Evolutionary conservation across 106 monocot species (phyloP).

Genomic region (Vanilla planifolia): DNA sequence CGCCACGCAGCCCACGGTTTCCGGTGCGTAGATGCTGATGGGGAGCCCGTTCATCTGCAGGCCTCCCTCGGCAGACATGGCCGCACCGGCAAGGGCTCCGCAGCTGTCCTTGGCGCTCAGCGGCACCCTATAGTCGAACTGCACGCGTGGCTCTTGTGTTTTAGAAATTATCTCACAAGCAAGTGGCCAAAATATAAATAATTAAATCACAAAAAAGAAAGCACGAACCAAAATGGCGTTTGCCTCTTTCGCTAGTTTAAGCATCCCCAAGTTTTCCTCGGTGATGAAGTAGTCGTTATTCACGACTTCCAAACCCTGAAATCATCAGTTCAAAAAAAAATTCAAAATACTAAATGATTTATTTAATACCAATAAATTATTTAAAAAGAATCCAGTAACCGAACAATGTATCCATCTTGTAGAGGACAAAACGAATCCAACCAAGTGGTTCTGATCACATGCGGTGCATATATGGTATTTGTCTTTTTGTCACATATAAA

Average conservation of each 20-base stretch:
- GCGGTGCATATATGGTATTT: no score
- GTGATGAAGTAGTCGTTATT: slow-evolving; percentile 90
- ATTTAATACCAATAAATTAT: no score
- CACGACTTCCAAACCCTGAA: slow-evolving; percentile 80
- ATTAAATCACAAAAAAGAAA: no score
- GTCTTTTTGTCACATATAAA: no score
- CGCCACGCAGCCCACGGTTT: slow-evolving; percentile 93
- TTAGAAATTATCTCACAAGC: no score
- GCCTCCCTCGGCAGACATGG: background rate
- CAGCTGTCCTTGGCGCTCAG: slow-evolving; percentile 31
- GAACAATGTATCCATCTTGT: no score
- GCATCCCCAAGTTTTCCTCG: slow-evolving; percentile 86
- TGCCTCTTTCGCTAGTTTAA: slow-evolving; percentile 87
- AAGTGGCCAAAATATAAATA: background rate
- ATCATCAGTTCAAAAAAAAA: no score
- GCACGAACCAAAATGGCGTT: slow-evolving; percentile 74
- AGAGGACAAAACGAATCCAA: no score
- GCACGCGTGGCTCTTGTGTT: no score
- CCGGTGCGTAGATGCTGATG: slow-evolving; percentile 79
- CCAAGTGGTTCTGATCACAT: no score
- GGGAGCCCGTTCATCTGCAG: slow-evolving; percentile 86
- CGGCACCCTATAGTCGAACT: slow-evolving; percentile 94
- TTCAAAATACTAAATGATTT: no score
- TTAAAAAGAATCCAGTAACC: no score
- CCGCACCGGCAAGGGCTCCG: slow-evolving; percentile 18